Conservation (phyloP, 2,329 filamentous ascomycete genomes). For the Biscogniauxia marginata region DNA sequence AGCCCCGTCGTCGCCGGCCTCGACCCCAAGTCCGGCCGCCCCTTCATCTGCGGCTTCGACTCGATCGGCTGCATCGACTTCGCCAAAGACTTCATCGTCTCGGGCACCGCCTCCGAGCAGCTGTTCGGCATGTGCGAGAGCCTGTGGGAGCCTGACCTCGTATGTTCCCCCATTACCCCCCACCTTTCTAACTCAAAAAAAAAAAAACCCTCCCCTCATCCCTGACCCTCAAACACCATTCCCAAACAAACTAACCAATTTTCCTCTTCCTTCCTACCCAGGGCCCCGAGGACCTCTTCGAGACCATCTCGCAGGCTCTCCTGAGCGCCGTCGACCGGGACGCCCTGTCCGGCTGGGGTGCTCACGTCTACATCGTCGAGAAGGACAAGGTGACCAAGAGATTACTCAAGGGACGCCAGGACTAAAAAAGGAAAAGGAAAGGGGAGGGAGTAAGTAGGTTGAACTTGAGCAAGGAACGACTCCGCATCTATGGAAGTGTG, state of each 20-base stretch:
- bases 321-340: conserved; percentile 96
- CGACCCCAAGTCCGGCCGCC: conserved; percentile 89
- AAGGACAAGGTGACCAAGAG: conserved; percentile 99
- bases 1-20: conserved; percentile 92
- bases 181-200: too few species aligned
- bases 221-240: too few species aligned
- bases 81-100: conserved; percentile 98
- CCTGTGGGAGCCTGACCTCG: conserved; percentile 95
- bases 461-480: too few species aligned
- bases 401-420: conserved; percentile 95
- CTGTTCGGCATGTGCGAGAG: conserved; percentile 98
- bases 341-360: conserved; percentile 95
- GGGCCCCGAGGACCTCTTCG: conserved; percentile 92
- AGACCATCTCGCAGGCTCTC: conserved; percentile 94
- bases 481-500: not conserved
- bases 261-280: conserved; percentile 34
- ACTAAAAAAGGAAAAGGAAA: too few species aligned
- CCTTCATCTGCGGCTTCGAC: conserved; percentile 98
- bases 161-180: conserved; percentile 44
- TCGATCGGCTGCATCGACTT: conserved; percentile 99
- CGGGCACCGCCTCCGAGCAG: conserved; percentile 93
- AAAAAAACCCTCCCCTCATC: too few species aligned
- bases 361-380: conserved; percentile 98
- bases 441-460: too few species aligned
- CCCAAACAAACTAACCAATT: not conserved